phyloP scores from a whole-genome alignment of 1,284 basidiomycete species.

The Schizophyllum amplum region DNA sequence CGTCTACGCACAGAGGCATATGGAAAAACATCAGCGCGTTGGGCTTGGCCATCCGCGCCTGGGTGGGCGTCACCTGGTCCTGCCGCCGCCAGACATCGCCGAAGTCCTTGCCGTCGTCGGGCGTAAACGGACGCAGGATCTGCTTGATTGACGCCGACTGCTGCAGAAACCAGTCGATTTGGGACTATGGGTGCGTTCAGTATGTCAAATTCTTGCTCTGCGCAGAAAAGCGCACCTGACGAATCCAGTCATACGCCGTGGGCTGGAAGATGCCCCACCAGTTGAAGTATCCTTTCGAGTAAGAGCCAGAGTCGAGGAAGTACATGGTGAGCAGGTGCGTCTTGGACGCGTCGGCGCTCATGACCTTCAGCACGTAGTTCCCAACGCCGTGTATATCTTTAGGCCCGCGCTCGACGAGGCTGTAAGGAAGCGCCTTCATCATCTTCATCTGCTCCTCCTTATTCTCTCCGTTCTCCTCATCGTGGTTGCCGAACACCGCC shows the following conservation, averaged over 20 bases:
- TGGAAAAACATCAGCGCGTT: constrained; percentile 96
- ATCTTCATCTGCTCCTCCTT: constrained; percentile 62
- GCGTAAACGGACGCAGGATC: constrained; percentile 75
- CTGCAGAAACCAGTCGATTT: neutral
- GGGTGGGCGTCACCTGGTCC: constrained; percentile 44
- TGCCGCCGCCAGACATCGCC: constrained; percentile 56
- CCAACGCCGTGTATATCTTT: constrained; percentile 78
- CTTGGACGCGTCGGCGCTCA: constrained; percentile 71
- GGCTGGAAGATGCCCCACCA: constrained; percentile 54
- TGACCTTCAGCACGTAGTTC: constrained; percentile 76
- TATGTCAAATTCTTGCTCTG: neutral
- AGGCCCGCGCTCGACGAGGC: constrained; percentile 73
- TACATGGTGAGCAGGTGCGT: constrained; percentile 86
- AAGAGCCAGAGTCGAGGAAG: constrained; percentile 87
- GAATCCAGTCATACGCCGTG: constrained; percentile 79
- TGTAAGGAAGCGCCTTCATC: constrained; percentile 80
- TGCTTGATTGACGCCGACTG: constrained; percentile 45
- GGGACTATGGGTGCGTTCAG: neutral
- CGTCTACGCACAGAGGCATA: constrained; percentile 68
- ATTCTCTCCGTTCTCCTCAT: constrained; percentile 62
- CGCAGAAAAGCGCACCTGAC: constrained; percentile 26
- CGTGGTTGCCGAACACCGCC: constrained; percentile 90
- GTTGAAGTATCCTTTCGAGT: constrained; percentile 50
- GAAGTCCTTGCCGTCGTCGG: constrained; percentile 65
- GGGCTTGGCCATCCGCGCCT: constrained; percentile 69